These are phyloP conservation scores for Sabuloglossum arenarium DNA, from an alignment of 495 filamentous ascomycete genomes.

Conservation along the genomic window DNA sequence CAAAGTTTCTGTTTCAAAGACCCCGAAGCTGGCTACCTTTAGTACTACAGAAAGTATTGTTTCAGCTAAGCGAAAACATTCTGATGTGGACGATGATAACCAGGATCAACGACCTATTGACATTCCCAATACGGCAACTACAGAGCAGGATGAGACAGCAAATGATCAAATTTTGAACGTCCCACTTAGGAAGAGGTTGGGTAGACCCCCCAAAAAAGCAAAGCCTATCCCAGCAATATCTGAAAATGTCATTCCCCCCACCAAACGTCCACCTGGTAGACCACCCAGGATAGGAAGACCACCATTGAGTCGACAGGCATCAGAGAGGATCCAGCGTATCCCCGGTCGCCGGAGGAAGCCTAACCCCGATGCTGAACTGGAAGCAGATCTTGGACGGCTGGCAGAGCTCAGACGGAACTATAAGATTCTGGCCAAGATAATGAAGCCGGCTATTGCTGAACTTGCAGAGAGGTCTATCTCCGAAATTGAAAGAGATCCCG, in stretches of 20 bases:
- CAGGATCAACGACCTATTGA: conserved; percentile 1
- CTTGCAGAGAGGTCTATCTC: not conserved
- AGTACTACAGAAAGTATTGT: conserved; percentile 1
- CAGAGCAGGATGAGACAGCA: not conserved
- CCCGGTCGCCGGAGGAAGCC: conserved; percentile 1
- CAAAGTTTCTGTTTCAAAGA: not conserved
- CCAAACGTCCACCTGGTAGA: not conserved
- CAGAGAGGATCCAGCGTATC: not conserved
- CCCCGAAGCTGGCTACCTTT: not conserved
- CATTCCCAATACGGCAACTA: not conserved
- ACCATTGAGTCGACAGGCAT: not conserved
- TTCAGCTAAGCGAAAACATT: not conserved
- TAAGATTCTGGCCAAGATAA: not conserved
- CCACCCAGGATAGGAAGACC: conserved; percentile 1
- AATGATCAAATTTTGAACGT: not conserved
- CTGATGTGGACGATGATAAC: not conserved
- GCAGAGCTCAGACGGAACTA: not conserved
- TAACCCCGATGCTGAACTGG: not conserved
- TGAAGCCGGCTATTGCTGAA: not conserved
- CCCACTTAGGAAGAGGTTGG: not conserved
- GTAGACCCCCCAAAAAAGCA: not conserved
- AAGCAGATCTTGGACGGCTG: not conserved
- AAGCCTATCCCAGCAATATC: not conserved
- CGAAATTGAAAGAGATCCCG: not conserved
- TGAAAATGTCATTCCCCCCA: not conserved